Percentiles rank a stretch among this genome's conserved stretches.
phyloP scores from a whole-genome alignment of 176 grass and related monocot species.

The Pontederia crassipes region DNA sequence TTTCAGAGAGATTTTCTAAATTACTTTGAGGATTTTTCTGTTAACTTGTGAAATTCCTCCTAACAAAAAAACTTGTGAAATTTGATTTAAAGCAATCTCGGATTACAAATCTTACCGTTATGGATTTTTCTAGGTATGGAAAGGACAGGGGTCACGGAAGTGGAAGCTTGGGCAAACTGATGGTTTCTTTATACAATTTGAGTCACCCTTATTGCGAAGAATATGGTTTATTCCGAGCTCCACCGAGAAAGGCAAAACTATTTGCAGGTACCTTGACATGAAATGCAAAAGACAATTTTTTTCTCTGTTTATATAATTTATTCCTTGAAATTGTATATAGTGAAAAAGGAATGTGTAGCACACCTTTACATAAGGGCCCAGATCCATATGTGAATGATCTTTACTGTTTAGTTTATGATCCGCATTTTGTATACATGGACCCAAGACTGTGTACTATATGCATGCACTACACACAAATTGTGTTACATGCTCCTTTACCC shows the following conservation, averaged over 20 bases:
- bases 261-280: slow-evolving; percentile 61
- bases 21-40: neutral
- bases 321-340: too few relatives aligned
- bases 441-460: too few relatives aligned
- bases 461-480: too few relatives aligned
- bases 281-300: neutral
- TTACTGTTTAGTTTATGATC: too few relatives aligned
- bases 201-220: slow-evolving; percentile 54
- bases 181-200: slow-evolving; percentile 98
- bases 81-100: too few relatives aligned
- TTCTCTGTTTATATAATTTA: neutral
- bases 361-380: too few relatives aligned
- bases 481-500: too few relatives aligned
- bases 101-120: slow-evolving; percentile 10
- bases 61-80: neutral
- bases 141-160: slow-evolving; percentile 88
- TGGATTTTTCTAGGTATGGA: slow-evolving; percentile 58
- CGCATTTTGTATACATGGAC: too few relatives aligned
- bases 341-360: too few relatives aligned
- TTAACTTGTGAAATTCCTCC: neutral
- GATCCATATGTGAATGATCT: too few relatives aligned
- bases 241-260: slow-evolving; percentile 50
- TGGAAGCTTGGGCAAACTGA: slow-evolving; percentile 96
- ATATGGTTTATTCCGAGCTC: slow-evolving; percentile 86
- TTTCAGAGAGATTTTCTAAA: neutral